These are phyloP conservation scores for Pichia sp. DNA, from an alignment of 1,139 yeast species.

Conservation along the genomic window DNA sequence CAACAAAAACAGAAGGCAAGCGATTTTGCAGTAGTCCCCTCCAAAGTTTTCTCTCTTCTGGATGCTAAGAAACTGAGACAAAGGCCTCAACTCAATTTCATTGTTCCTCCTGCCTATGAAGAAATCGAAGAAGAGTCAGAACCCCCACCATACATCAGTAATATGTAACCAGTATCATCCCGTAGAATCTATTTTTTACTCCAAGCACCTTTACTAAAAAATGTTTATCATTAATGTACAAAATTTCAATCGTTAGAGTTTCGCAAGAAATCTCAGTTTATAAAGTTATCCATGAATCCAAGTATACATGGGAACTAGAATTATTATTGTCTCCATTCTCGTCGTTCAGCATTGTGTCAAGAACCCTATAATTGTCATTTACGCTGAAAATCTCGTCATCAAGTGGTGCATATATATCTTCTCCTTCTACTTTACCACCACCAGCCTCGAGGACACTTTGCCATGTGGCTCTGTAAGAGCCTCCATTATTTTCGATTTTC, in stretches of 20 bases:
- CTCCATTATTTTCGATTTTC: constrained; percentile 59
- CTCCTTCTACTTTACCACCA: constrained; percentile 39
- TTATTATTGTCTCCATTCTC: constrained; percentile 7
- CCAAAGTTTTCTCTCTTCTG: neutral
- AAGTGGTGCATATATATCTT: constrained; percentile 27
- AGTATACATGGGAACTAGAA: constrained; percentile 14
- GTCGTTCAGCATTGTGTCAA: constrained; percentile 19
- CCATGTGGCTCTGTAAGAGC: constrained; percentile 48
- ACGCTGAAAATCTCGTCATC: constrained; percentile 28
- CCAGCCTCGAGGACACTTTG: constrained; percentile 60
- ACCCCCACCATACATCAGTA: constrained; percentile 13
- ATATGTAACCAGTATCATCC: neutral
- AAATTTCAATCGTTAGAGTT: neutral
- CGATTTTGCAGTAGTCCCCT: neutral
- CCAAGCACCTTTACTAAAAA: neutral
- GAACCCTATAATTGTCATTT: constrained; percentile 30
- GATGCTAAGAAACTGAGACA: constrained; percentile 1
- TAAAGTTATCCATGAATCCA: constrained; percentile 29
- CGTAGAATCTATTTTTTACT: neutral
- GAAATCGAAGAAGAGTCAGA: constrained; percentile 14
- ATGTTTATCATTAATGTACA: neutral
- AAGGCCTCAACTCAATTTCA: constrained; percentile 12
- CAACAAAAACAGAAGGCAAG: neutral
- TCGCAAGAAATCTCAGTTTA: constrained; percentile 7
- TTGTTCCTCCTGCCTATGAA: constrained; percentile 19